A percentile compares a stretch with the other conserved stretches of the same genome.
Conservation (phyloP, 345 rosid species). For the Hibiscus trionum region DNA sequence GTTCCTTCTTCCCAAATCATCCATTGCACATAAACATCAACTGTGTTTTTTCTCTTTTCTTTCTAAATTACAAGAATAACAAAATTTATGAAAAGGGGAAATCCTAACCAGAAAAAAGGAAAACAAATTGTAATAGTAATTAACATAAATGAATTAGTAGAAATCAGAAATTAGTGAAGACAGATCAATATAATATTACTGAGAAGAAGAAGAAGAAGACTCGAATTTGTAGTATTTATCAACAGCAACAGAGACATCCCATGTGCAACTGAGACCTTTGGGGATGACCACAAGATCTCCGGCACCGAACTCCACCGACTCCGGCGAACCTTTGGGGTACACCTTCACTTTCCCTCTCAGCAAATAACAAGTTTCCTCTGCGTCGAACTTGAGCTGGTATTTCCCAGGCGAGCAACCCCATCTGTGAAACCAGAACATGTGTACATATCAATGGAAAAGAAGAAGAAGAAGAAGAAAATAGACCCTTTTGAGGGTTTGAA, state of each 20-base stretch:
- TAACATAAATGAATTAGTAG: background rate
- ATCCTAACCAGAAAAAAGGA: no score
- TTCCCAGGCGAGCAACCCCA: constrained; percentile 94
- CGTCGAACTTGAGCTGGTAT: constrained; percentile 72
- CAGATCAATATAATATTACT: background rate
- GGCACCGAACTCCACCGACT: constrained; percentile 74
- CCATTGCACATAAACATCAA: no score
- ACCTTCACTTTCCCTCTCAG: constrained; percentile 76
- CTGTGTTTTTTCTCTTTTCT: background rate
- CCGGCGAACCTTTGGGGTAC: constrained; percentile 49
- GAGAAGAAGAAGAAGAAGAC: constrained; percentile 21
- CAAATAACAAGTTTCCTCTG: constrained; percentile 80
- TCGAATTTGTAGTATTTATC: constrained; percentile 81
- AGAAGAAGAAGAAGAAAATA: background rate
- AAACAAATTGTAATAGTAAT: background rate
- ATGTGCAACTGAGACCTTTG: constrained; percentile 79
- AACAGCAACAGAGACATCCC: constrained; percentile 82
- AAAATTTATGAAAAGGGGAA: background rate
- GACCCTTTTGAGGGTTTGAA: background rate
- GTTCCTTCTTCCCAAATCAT: no score
- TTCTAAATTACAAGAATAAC: background rate
- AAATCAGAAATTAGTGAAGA: background rate
- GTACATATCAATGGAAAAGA: no score
- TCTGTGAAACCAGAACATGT: constrained; percentile 18
- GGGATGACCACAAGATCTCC: constrained; percentile 89